A percentile compares a stretch with the other conserved stretches of the same genome.
These are phyloP conservation scores for Mucor indicus DNA, from an alignment of 371 early-diverging fungal genomes.

Conservation along the genomic window DNA sequence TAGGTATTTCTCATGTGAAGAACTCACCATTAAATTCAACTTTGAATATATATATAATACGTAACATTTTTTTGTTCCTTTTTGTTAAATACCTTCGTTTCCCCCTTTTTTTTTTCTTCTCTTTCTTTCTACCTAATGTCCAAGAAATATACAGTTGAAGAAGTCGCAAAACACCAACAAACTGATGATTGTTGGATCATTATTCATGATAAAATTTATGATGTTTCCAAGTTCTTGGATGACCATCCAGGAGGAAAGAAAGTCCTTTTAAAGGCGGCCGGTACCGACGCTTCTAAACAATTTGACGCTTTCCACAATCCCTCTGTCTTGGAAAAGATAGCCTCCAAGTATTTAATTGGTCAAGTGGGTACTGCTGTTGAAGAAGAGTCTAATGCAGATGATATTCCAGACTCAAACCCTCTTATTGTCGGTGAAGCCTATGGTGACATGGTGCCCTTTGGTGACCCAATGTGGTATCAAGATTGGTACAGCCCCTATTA, in stretches of 20 bases:
- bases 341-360: conserved; percentile 10
- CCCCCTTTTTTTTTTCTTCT: neutral
- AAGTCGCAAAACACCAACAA: conserved; percentile 71
- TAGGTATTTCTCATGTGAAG: conserved; percentile 8
- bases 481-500: conserved; percentile 49
- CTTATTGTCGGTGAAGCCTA: conserved; percentile 18
- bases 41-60: neutral
- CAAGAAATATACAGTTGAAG: conserved; percentile 58
- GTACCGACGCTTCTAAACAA: conserved; percentile 85
- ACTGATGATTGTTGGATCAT: conserved; percentile 91
- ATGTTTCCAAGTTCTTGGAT: conserved; percentile 74
- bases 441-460: conserved; percentile 53
- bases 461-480: conserved; percentile 67
- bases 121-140: conserved; percentile 17
- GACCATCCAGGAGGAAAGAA: conserved; percentile 74
- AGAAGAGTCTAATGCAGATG: too few relatives aligned
- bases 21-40: conserved; percentile 3
- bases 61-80: neutral
- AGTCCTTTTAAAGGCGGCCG: conserved; percentile 77
- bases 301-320: conserved; percentile 83
- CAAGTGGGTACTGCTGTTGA: conserved; percentile 9
- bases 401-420: conserved; percentile 11
- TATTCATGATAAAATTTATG: conserved; percentile 75
- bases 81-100: conserved; percentile 5
- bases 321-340: conserved; percentile 35